Conservation (phyloP, 768 basidiomycete genomes). For the Strobilomyces dryophilus region DNA sequence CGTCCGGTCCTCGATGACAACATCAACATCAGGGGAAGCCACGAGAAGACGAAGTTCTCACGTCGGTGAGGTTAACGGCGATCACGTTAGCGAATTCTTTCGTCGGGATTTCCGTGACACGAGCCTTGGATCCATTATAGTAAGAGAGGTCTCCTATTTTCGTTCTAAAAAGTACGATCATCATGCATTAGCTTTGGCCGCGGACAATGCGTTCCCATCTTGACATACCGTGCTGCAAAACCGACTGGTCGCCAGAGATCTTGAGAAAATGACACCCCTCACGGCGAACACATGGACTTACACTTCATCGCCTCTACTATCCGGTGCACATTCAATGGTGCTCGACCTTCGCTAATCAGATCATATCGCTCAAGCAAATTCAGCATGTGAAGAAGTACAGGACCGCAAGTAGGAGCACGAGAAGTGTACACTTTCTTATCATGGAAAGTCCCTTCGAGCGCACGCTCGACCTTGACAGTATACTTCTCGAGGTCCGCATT, state of each 20-base stretch:
- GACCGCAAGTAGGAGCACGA: conserved; percentile 82
- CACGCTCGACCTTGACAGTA: conserved; percentile 60
- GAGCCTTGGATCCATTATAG: conserved; percentile 46
- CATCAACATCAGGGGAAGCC: conserved; percentile 4
- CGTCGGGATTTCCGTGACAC: conserved; percentile 61
- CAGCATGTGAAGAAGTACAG: conserved; percentile 89
- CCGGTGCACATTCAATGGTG: conserved; percentile 70
- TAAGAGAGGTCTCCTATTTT: conserved; percentile 75
- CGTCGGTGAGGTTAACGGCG: conserved; percentile 75
- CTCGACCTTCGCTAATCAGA: conserved; percentile 45
- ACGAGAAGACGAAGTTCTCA: conserved; percentile 35
- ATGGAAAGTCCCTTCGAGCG: conserved; percentile 74
- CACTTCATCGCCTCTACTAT: conserved; percentile 84
- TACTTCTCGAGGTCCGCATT: conserved; percentile 72
- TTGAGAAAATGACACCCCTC: conserved; percentile 5
- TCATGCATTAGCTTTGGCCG: not conserved
- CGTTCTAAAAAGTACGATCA: conserved; percentile 50
- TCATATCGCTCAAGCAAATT: conserved; percentile 81
- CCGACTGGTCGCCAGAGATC: conserved; percentile 40
- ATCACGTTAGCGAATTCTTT: conserved; percentile 64
- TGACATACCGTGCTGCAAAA: conserved; percentile 55
- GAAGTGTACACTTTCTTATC: conserved; percentile 80
- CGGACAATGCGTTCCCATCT: conserved; percentile 5
- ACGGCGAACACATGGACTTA: conserved; percentile 32
- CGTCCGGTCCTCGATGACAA: conserved; percentile 59